phyloP scores from a whole-genome alignment of 805 yeast genomes.

The Pichia scutulata region DNA sequence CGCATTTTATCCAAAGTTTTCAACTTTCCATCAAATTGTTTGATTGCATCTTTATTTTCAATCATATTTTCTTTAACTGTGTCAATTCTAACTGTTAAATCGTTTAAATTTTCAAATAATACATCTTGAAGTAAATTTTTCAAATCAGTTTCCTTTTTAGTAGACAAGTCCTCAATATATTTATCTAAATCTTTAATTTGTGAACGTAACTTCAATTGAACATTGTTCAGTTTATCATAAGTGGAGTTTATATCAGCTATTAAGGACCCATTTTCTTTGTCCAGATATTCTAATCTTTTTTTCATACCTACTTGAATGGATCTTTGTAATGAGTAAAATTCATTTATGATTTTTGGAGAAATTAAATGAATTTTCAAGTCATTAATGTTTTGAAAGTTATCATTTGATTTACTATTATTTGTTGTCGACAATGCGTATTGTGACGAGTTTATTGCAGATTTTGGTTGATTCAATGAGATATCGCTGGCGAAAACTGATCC shows the following conservation, averaged over 20 bases:
- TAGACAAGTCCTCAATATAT: conserved; percentile 24
- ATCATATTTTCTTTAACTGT: conserved; percentile 17
- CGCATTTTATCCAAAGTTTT: conserved; percentile 15
- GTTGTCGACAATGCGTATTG: background rate
- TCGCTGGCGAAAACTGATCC: background rate
- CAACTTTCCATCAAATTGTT: conserved; percentile 16
- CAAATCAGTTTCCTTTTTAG: conserved; percentile 21
- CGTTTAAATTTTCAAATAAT: conserved; percentile 23
- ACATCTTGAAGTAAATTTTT: conserved; percentile 15
- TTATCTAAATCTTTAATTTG: conserved; percentile 23
- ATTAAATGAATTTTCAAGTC: conserved; percentile 3
- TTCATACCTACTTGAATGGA: conserved; percentile 20
- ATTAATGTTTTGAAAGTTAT: background rate
- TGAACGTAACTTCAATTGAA: conserved; percentile 24
- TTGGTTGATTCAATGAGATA: background rate
- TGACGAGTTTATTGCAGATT: background rate
- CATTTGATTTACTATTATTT: background rate
- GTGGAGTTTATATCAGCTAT: conserved; percentile 20
- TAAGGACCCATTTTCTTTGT: conserved; percentile 24
- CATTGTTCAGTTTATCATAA: conserved; percentile 22
- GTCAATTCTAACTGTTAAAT: conserved; percentile 22
- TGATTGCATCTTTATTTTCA: conserved; percentile 18
- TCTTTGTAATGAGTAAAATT: conserved; percentile 24
- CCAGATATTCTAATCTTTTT: conserved; percentile 19
- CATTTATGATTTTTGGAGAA: conserved; percentile 14